Percentiles rank a stretch among this genome's conserved stretches.
These are phyloP conservation scores for Epichloe bromicola DNA, from an alignment of 2,329 filamentous ascomycete species.

Conservation along the genomic window DNA sequence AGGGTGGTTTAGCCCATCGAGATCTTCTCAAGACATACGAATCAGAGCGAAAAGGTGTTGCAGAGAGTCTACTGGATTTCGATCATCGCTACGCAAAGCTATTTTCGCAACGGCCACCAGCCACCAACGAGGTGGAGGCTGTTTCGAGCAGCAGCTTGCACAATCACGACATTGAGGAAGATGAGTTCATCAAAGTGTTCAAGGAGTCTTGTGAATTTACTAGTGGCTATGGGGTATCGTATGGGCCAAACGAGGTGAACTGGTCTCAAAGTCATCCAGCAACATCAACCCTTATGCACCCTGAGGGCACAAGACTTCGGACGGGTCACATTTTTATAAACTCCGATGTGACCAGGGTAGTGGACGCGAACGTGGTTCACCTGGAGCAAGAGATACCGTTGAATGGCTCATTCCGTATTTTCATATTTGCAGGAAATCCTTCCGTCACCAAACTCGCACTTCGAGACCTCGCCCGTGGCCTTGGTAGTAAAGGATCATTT, in stretches of 20 bases:
- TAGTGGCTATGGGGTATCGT: constrained; percentile 80
- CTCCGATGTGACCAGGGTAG: constrained; percentile 71
- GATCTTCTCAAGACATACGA: constrained; percentile 75
- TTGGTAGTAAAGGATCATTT: constrained; percentile 58
- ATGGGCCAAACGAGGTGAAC: constrained; percentile 71
- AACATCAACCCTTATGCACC: constrained; percentile 56
- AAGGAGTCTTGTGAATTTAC: constrained; percentile 89
- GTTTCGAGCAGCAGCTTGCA: constrained; percentile 34
- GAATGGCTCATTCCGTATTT: constrained; percentile 79
- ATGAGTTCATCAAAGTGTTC: constrained; percentile 79
- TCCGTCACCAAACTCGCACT: constrained; percentile 48
- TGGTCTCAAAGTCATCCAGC: constrained; percentile 65
- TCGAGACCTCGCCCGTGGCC: constrained; percentile 51
- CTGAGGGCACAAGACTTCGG: constrained; percentile 49
- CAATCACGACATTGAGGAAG: constrained; percentile 29
- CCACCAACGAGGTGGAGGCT: constrained; percentile 57
- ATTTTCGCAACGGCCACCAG: constrained; percentile 68
- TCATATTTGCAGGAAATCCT: constrained; percentile 67
- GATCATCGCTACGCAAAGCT: constrained; percentile 83
- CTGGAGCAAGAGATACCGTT: constrained; percentile 81
- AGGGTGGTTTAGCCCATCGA: constrained; percentile 65
- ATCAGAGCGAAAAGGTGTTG: constrained; percentile 69
- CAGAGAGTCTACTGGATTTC: constrained; percentile 73
- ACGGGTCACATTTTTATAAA: constrained; percentile 67
- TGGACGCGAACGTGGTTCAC: constrained; percentile 80